Evolutionary conservation across 176 grass and related monocot genomes (phyloP).

Genomic region (Oryza australiensis): DNA sequence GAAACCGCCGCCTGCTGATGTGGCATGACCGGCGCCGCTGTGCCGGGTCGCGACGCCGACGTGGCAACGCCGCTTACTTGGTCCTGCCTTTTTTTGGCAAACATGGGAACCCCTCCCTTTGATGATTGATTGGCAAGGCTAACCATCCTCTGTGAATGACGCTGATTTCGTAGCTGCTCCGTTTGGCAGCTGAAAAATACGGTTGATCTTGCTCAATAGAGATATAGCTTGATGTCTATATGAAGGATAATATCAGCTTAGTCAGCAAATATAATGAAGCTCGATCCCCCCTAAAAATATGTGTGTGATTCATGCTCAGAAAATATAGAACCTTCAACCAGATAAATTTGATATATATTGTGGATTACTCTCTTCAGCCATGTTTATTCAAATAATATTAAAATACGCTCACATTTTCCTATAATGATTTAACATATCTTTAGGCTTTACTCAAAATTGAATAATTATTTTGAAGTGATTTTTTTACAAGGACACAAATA

Average conservation of each 20-base stretch:
- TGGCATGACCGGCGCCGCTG: not conserved
- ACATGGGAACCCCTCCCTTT: not conserved
- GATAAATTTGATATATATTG: too few relatives aligned
- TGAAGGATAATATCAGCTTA: not conserved
- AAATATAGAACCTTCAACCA: too few relatives aligned
- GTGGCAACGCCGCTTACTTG: not conserved
- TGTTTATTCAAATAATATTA: too few relatives aligned
- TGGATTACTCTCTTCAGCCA: too few relatives aligned
- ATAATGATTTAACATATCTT: too few relatives aligned
- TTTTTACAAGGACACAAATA: too few relatives aligned
- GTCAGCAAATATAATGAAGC: not conserved
- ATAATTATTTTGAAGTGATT: too few relatives aligned
- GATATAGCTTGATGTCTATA: not conserved
- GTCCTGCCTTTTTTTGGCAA: conserved; percentile 13
- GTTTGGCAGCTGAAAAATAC: not conserved
- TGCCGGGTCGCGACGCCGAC: not conserved
- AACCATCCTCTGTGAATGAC: not conserved
- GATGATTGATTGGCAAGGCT: not conserved
- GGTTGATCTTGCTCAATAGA: not conserved
- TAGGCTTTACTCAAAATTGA: too few relatives aligned
- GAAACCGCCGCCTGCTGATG: not conserved
- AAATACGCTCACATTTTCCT: too few relatives aligned
- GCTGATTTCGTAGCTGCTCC: not conserved
- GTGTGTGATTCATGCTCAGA: too few relatives aligned
- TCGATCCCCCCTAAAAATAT: not conserved